Evolutionary conservation across 495 filamentous ascomycete species (phyloP), one percentile per base, ranked within the genome.

Genomic region (Delitschia confertaspora): DNA sequence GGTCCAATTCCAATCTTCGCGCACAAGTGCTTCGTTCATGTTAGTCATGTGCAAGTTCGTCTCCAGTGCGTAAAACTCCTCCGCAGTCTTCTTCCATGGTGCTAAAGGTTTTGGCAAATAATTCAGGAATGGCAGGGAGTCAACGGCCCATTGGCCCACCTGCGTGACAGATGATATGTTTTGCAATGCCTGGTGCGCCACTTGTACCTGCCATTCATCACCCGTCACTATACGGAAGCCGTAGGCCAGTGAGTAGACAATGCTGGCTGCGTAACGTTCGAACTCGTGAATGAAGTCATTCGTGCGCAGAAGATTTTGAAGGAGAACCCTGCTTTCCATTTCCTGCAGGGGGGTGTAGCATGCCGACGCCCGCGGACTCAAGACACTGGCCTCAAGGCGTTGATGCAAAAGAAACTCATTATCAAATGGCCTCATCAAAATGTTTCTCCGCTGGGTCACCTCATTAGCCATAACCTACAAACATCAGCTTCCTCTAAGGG

Each of bases 191-290:
- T 55, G 52, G 10, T 63, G 54, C 25, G 58, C 43, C 24, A 62
- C 58, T 18, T 58, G 50, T 14, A 68, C 31, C 13, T 58, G 55
- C 6, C 33, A 20, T n/a, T 60, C 61, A 4, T 63, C 48, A 11
- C 32, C 49, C 3, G 56, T 38, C 5, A 18, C 14, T 18, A 68
- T 60, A 6, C 61, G 64, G 24, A 61, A 26, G 4, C 64, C 60
- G 47, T 67, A 68, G 34, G 59, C 53, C 20, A 67, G 50, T 0
- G 46, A 47, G 17, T 62, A 49, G 17, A 66, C 61, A 11, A 67
- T 30, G 32, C 58, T 62, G 0, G 63, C 57, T 23, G 60, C 46
- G 29, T 50, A 58, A 29, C 61, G 59, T 20, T 66, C 57, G 47
- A 62, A 55, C 9, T 35, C 23, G 0, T 34, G 10, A 10, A 14